phyloP scores from a whole-genome alignment of 352 stramenopile species.

The Stramenopiles sp. region DNA sequence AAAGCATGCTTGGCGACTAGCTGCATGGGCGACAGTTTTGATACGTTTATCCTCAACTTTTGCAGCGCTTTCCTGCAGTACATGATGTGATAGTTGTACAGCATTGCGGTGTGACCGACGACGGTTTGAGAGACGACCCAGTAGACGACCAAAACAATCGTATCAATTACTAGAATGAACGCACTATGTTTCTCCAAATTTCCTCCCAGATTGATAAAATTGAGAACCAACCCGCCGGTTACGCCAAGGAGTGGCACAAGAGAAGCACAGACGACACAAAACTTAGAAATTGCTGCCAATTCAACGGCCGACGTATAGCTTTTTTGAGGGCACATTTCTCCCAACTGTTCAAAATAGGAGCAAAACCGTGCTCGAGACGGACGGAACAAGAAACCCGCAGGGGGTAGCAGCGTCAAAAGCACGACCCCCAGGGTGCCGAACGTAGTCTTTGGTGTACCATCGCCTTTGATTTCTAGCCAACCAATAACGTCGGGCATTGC shows the following conservation, averaged over 20 bases:
- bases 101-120: not conserved
- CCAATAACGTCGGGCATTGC: not conserved
- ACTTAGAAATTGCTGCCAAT: not conserved
- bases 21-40: not conserved
- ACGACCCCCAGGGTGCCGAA: not conserved
- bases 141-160: not conserved
- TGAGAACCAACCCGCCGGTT: not conserved
- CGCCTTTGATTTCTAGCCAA: not conserved
- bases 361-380: not conserved
- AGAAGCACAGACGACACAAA: not conserved
- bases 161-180: not conserved
- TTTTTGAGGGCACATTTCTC: not conserved
- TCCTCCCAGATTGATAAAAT: not conserved
- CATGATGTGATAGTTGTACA: not conserved
- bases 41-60: not conserved
- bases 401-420: not conserved
- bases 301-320: not conserved
- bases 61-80: not conserved
- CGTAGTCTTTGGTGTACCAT: not conserved
- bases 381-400: not conserved
- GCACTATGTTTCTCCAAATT: not conserved
- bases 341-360: not conserved
- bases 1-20: not conserved
- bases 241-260: not conserved
- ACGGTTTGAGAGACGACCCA: not conserved